phyloP scores from a whole-genome alignment of 257 asterid species.

The Schizonepeta tenuifolia region DNA sequence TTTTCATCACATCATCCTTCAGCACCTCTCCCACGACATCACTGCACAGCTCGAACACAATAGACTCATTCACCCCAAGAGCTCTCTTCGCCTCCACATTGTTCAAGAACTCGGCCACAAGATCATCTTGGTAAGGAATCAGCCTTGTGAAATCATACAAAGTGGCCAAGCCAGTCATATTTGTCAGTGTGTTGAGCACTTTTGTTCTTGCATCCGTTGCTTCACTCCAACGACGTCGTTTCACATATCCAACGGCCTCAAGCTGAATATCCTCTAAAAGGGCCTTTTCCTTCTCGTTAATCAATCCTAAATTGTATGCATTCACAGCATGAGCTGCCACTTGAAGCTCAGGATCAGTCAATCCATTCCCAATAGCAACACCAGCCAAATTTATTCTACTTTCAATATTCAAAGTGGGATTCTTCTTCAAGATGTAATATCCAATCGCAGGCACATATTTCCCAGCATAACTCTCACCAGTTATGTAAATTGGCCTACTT shows the following conservation, averaged over 20 bases:
- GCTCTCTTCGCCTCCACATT: constrained; percentile 57
- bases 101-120: constrained; percentile 58
- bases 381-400: constrained; percentile 60
- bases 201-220: constrained; percentile 58
- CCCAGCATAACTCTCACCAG: constrained; percentile 89
- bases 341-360: constrained; percentile 75
- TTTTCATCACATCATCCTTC: constrained; percentile 79
- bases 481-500: constrained; percentile 58
- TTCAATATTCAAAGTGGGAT: constrained; percentile 33
- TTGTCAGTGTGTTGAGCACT: constrained; percentile 44
- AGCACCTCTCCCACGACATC: constrained; percentile 53
- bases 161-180: constrained; percentile 88
- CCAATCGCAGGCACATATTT: constrained; percentile 79
- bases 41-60: constrained; percentile 56
- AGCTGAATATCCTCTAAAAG: constrained; percentile 61
- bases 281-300: constrained; percentile 62
- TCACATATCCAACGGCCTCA: constrained; percentile 47
- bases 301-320: constrained; percentile 61
- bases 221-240: constrained; percentile 57
- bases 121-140: constrained; percentile 55
- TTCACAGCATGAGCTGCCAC: constrained; percentile 68
- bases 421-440: constrained; percentile 55
- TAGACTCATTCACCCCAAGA: constrained; percentile 54
- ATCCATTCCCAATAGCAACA: constrained; percentile 83
- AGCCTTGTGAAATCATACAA: constrained; percentile 65